Base-by-base conservation (phyloP, 352 stramenopile genomes). In the Phytopythium montanum region DNA sequence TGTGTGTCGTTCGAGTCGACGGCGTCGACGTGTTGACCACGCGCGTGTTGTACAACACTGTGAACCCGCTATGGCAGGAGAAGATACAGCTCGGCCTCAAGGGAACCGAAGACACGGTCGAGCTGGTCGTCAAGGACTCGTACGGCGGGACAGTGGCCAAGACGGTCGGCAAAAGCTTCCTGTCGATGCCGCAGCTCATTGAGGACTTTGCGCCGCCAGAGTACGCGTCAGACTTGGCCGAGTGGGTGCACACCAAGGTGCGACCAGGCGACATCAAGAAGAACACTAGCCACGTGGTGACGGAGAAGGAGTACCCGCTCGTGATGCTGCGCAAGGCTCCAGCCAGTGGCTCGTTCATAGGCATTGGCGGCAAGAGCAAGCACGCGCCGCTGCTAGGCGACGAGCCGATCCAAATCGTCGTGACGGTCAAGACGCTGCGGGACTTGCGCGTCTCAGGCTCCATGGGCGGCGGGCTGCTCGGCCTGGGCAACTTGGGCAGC, bases 71-170 rank as follows among this genome's bases (percentile, higher is more conserved):
- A 29, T 95, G 86, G 86, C 68, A 90, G 38, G 84, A 92, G 61
- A 90, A 89, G 60, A 79, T 65, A 1, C 72, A 92, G 46, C 21
- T 90, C 3, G 79, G 65, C 12, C 45, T 89, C 28, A 79, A 75
- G 2, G 77, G 80, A 7, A 65, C 67, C 0, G 83, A 89, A 55
- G 64, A 78, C 14, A 79, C 86, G 34, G 61, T 95, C 29, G 76
- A 88, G 61, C 79, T 95, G 45, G 81, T 92, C 12, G 86, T 95
- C 33, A 92, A 92, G 61, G 84, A 95, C 56, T 92, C 85, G 34
- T 95, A 90, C 56, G 81, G 83, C 19, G 85, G 84, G 9, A 80
- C 84, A 0, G 75, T 94, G 12, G 86, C 87, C 33, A 86, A 84
- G 62, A 92, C 81, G 16, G 74, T 95, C 29, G 86, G 86, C 38